Conservation (phyloP, 441 rosid species). For the Rhodomyrtus psidioides region DNA sequence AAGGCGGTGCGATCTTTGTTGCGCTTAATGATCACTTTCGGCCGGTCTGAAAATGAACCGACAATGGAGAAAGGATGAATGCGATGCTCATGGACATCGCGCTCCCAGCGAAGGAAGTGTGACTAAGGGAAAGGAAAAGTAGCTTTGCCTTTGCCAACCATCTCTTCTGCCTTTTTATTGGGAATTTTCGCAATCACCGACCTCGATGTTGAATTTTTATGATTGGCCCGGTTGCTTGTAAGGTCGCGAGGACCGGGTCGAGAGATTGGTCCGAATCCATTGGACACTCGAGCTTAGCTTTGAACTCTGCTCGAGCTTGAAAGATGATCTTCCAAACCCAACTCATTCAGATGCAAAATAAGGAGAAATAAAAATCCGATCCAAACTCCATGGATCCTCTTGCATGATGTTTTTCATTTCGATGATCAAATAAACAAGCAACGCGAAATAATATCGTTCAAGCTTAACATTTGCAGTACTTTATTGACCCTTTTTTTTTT, state of each 20-base stretch:
- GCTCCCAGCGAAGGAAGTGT: neutral
- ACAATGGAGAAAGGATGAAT: neutral
- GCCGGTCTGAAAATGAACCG: neutral
- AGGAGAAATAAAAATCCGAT: neutral
- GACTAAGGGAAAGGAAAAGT: neutral
- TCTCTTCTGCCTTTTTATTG: neutral
- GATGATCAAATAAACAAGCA: neutral
- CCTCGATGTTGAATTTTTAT: neutral
- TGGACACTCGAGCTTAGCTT: neutral
- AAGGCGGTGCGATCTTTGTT: neutral
- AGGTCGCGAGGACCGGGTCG: rapidly evolving
- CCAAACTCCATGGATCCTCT: neutral
- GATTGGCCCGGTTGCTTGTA: neutral
- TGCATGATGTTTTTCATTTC: neutral
- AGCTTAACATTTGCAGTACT: neutral
- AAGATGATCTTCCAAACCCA: neutral
- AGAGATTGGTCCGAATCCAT: neutral
- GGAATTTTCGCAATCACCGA: neutral
- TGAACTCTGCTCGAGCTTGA: neutral
- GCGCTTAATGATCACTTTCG: neutral
- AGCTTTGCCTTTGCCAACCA: neutral
- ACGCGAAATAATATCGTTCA: neutral
- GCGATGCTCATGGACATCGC: neutral
- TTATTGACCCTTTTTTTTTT: neutral
- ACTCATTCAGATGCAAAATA: neutral